Base-by-base conservation (phyloP, 176 grass and related monocot genomes). In the Thinopyrum elongatum region DNA sequence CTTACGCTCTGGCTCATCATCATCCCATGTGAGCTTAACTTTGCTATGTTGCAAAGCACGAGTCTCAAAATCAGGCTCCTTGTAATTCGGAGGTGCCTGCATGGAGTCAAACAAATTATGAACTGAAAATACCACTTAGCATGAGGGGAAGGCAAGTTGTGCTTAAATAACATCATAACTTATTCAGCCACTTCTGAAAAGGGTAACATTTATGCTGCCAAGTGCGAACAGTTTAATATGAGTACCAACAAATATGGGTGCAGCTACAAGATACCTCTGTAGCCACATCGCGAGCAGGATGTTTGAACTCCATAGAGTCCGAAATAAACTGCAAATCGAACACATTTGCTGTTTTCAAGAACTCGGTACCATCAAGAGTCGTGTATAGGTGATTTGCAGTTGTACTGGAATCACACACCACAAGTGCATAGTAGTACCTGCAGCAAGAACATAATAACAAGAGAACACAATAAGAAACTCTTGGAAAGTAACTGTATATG, bases 381-480 rank as follows among this genome's bases (percentile, higher is more conserved):
- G 63, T 92, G 86, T 98, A 98, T 53, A 98, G 59, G 76, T 98
- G 93, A 92, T 93, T 89, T 78, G 95, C 91, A 87, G 90, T 98
- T 80, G 84, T 39, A 86, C 81, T 91, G 76, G 93, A 95, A 92
- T 98, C 95, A 84, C 91, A 95, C 19, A 94, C 86, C 25, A 94
- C 93, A 82, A 92, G 88, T 65, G 95, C 95, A 89, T 83, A 90
- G 84, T 95, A 98, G 80, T 98, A 98, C 89, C 93, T 98, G 85
- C 77, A 93, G 25, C 10, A 84, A 77, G 30, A 33, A 31, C 8
- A 65, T 27, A 79, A 2, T 27, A 62, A 66, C 74, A 22, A 85
- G 68, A 58, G 16, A 27, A 11, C 14, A 5, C 6, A 74, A 74
- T 17, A 7, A 46, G n/a, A 74, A 55, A 76, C 5, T 59, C 11